Percentiles rank a stretch among this genome's conserved stretches.
Conservation (phyloP, 2,329 filamentous ascomycete species). For the Rhynchosporium agropyri region DNA sequence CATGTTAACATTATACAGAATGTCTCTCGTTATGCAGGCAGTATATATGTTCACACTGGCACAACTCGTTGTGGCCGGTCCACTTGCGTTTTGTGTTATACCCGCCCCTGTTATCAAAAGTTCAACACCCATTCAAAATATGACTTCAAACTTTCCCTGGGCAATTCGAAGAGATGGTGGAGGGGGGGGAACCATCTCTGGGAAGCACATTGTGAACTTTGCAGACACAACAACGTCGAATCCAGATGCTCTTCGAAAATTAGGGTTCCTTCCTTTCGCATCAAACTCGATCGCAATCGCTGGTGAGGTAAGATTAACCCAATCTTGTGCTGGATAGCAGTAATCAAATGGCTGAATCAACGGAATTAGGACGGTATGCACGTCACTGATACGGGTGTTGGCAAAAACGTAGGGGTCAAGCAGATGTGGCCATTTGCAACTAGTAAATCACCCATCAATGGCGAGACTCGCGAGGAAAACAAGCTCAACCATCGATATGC, state of each 20-base stretch:
- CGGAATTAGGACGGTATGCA: slow-evolving; percentile 5
- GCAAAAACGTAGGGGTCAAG: neutral
- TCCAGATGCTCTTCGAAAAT: neutral
- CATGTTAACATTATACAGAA: neutral
- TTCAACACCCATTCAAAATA: neutral
- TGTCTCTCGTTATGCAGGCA: slow-evolving; percentile 3
- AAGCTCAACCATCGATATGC: slow-evolving; percentile 10
- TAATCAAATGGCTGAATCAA: neutral
- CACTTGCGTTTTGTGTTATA: slow-evolving; percentile 5
- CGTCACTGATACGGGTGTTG: slow-evolving; percentile 1
- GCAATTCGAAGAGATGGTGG: slow-evolving; percentile 10
- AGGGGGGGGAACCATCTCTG: slow-evolving; percentile 6
- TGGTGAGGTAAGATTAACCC: neutral
- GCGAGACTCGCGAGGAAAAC: slow-evolving; percentile 4
- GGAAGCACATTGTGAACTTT: slow-evolving; percentile 16
- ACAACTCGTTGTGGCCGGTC: slow-evolving; percentile 13
- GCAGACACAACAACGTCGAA: slow-evolving; percentile 12
- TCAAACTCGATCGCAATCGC: slow-evolving; percentile 14
- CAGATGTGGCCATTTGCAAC: slow-evolving; percentile 18
- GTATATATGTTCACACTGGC: slow-evolving; percentile 9
- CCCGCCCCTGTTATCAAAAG: slow-evolving; percentile 9
- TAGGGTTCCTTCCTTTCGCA: slow-evolving; percentile 2
- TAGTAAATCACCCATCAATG: slow-evolving; percentile 3
- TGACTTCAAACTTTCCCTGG: slow-evolving; percentile 7
- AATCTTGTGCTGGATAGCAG: neutral